A percentile compares a stretch with the other conserved stretches of the same genome.
phyloP scores from a whole-genome alignment of 345 rosid genomes.

The Lepidium africanum region DNA sequence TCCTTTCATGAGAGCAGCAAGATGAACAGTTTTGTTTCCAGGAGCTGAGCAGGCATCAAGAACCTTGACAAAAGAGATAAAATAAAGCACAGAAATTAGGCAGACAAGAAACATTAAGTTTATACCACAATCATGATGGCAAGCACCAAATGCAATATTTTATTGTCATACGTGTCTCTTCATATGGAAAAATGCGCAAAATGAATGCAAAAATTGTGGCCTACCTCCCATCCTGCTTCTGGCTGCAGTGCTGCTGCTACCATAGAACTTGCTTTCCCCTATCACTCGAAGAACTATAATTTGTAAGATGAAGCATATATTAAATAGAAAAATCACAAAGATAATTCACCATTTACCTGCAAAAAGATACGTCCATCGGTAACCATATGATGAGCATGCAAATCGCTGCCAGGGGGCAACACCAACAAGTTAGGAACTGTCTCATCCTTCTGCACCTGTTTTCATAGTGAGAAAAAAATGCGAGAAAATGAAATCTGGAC shows the following conservation, averaged over 20 bases:
- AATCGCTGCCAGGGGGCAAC: constrained; percentile 73
- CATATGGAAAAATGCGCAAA: not conserved
- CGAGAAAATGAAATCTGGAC: not conserved
- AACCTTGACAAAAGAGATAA: constrained; percentile 49
- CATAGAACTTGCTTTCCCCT: constrained; percentile 99
- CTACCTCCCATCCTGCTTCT: constrained; percentile 73
- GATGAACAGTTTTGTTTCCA: constrained; percentile 94
- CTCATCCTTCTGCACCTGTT: constrained; percentile 73
- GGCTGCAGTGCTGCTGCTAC: constrained; percentile 81
- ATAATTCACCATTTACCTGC: constrained; percentile 44
- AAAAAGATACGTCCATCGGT: constrained; percentile 62
- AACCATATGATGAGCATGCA: constrained; percentile 79
- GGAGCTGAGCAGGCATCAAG: constrained; percentile 98
- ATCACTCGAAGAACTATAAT: not conserved
- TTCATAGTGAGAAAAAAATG: not conserved
- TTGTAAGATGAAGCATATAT: not conserved
- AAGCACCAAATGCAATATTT: constrained; percentile 1
- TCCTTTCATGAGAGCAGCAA: constrained; percentile 89
- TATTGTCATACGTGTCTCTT: not conserved
- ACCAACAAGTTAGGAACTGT: constrained; percentile 59
- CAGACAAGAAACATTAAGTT: not conserved
- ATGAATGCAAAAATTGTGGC: constrained; percentile 6
- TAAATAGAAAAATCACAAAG: not conserved
- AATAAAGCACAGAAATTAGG: constrained; percentile 3
- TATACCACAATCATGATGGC: not conserved